Evolutionary conservation across 2,329 filamentous ascomycete genomes (phyloP).

Genomic region (Thelonectria olida): DNA sequence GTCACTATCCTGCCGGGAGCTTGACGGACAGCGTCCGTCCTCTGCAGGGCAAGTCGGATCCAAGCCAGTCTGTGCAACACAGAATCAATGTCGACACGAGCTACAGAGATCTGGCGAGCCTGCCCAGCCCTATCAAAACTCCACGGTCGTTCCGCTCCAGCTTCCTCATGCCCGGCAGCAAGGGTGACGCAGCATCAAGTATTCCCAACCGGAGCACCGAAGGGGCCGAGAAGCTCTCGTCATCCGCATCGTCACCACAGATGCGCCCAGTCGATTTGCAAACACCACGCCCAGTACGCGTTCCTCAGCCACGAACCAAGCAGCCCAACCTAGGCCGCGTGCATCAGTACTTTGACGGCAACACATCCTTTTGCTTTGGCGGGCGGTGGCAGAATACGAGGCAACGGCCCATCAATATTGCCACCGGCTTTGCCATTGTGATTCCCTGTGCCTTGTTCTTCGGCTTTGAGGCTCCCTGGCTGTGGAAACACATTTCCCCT

Average conservation of each 20-base stretch:
- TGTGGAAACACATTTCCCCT: conserved; percentile 88
- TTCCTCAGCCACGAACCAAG: conserved; percentile 33
- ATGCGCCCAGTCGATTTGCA: conserved; percentile 59
- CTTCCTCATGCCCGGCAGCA: conserved; percentile 72
- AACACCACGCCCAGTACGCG: conserved; percentile 26
- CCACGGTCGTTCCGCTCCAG: conserved; percentile 80
- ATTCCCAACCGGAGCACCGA: conserved; percentile 64
- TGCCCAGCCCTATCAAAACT: conserved; percentile 72
- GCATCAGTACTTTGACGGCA: conserved; percentile 92
- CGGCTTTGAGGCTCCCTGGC: conserved; percentile 81
- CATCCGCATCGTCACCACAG: conserved; percentile 78
- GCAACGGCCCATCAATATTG: conserved; percentile 88
- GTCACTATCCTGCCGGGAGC: conserved; percentile 67
- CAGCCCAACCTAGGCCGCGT: conserved; percentile 67
- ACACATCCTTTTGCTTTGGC: conserved; percentile 87
- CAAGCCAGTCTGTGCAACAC: conserved; percentile 47
- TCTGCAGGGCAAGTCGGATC: conserved; percentile 62
- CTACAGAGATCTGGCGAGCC: conserved; percentile 61
- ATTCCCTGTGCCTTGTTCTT: conserved; percentile 87
- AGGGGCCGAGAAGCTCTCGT: conserved; percentile 85
- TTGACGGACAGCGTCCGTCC: conserved; percentile 82
- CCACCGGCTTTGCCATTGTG: conserved; percentile 82
- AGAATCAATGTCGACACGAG: conserved; percentile 69
- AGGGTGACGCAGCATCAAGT: conserved; percentile 59
- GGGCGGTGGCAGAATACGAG: conserved; percentile 89